Evolutionary conservation across 2,329 filamentous ascomycete species (phyloP), one percentile per base, ranked within the genome.

Genomic region (Pestalotiopsis sp.): DNA sequence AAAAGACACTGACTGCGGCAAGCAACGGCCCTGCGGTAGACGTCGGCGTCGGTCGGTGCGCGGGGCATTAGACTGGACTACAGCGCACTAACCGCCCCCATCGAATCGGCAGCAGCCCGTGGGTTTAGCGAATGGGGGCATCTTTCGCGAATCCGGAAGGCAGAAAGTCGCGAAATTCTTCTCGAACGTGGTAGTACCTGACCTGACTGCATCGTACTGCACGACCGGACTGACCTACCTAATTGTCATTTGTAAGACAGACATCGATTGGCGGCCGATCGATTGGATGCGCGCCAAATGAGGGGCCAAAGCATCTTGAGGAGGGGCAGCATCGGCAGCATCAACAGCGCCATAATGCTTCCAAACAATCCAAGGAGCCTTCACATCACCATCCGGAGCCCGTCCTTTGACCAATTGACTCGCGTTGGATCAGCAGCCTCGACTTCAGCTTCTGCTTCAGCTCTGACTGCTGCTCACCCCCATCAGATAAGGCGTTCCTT

Each of bases 321-420:
- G 71, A 76, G 67, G 74, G 72, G 74, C 74, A 74, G 72, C 68
- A 65, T n/a, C 45, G 20, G 45, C 20, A 52, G 14, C 20, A 52
- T 9, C 45, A 52, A 52, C 45, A 52, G 45, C 41, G 41, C 13
- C 45, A 52, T 20, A 23, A n/a, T 20, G 20, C 17, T 20, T n/a
- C 17, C 45, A 52, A 74, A 67, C 72, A 76, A 67, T 75, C 76
- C 45, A 76, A 72, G 31, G 66, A 76, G 70, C 65, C 69, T 78
- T 56, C 72, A 74, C 14, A 74, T 77, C 71, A 75, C 70, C 64
- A 72, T 77, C 39, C 74, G 74, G 52, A 76, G 70, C 59, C 63
- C 74, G 25, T 73, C 74, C 12, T 74, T 72, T 38, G 61, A 69
- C 36, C 59, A 70, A 45, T 61, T 67, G 36, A 72, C 56, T 45